Base-by-base conservation (phyloP, 108 stramenopile genomes). In the Nannochloropsis salina region DNA sequence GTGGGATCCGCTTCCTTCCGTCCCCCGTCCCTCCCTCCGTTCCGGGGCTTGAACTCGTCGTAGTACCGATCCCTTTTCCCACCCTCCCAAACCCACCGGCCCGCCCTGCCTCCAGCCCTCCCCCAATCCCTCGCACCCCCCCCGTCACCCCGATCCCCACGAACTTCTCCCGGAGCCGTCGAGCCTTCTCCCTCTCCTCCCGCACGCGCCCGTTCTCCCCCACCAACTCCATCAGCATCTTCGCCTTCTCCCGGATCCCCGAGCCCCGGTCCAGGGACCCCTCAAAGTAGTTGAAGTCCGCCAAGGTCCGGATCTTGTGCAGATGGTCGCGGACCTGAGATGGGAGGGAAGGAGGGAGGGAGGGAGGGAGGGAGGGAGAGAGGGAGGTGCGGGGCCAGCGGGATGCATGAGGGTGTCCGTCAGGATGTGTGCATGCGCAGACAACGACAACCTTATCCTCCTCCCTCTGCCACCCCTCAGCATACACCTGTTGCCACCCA, bases 261-360 rank as follows among this genome's bases (percentile, higher is more conserved):
- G 85, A 85, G 44, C 92, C 92, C 79, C 84, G 83, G 42, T 92
- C 92, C 2, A 96, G 92, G 42, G 94, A 94, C 2, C 95, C 97
- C 91, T 98, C 98, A 92, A 95, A 96, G 87, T 96, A 97, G 87
- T 97, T 97, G 92, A 96, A 98, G 87, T 95, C 92, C 45, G 93
- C 88, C 15, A 97, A 86, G 22, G 89, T 85, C 74, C 95, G 93
- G 20, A 97, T 89, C 9, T 92, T 84, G 79, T 94, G 61, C 61
- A 74, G 5, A 4, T 74, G 61, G 5, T 74, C 61, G 15, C 61
- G 61, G 2, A 74, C 61, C 61, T 74, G 61, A 2, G 61, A 74
- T 2, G 4, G 61, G 80, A 81, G 21, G 20, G 22, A 81, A 21
- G 10, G 21, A 21, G 21, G 81, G 61, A 4, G 61, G 5, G 5